A percentile compares a stretch with the other conserved stretches of the same genome.
Conservation (phyloP, 1,284 basidiomycete genomes). For the Cutaneotrichosporon sp. region DNA sequence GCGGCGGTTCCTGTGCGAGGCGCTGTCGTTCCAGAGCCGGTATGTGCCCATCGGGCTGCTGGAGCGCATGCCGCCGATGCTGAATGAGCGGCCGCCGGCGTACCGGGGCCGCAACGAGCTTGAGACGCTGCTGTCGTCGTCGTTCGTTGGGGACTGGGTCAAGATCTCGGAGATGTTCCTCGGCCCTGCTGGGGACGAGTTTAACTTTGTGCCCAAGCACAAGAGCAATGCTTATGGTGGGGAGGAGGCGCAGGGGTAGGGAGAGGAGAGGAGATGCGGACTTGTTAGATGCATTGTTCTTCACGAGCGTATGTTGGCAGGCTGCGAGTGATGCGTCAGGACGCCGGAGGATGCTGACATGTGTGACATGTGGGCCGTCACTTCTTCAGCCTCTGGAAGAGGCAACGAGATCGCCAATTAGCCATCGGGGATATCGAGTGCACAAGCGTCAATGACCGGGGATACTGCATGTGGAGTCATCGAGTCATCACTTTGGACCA, state of each 20-base stretch:
- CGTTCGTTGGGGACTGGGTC: constrained; percentile 85
- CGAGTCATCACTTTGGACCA: no score
- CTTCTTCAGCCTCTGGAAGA: no score
- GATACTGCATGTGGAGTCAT: no score
- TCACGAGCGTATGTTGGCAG: no score
- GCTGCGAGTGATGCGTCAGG: no score
- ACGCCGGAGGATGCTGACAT: no score
- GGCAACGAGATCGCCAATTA: no score
- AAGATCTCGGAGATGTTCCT: constrained; percentile 93
- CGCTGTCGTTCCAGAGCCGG: constrained; percentile 89
- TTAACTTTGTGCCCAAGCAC: constrained; percentile 68
- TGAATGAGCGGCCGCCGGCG: constrained; percentile 86
- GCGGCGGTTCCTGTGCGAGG: constrained; percentile 88
- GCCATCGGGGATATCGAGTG: no score
- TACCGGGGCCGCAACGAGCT: constrained; percentile 83
- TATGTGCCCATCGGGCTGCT: constrained; percentile 91
- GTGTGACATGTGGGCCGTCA: no score
- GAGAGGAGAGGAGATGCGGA: background rate
- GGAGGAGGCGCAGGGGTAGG: constrained; percentile 54
- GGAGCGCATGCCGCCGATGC: constrained; percentile 71
- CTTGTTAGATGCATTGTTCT: background rate
- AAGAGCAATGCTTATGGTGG: constrained; percentile 61
- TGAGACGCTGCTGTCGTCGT: constrained; percentile 77
- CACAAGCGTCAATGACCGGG: no score
- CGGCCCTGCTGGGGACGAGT: constrained; percentile 62